Percentiles rank a stretch among this genome's conserved stretches.
Evolutionary conservation across 176 grass and related monocot genomes (phyloP).

Genomic region (Coix lacrymajobi): DNA sequence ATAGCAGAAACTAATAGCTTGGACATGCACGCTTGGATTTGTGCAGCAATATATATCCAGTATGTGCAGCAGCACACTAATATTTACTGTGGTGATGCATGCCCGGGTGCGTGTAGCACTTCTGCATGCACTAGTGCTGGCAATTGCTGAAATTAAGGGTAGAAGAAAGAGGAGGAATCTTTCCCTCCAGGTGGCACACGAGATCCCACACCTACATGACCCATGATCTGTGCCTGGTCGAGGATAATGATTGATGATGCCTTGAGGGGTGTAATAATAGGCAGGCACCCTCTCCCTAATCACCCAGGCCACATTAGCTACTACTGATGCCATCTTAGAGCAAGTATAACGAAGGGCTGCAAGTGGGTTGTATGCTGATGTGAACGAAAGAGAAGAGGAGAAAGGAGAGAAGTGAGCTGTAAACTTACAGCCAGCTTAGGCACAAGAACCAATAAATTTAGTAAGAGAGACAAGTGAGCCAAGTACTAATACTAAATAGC

Average conservation of each 20-base stretch:
- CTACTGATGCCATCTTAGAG: neutral
- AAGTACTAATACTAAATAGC: no score
- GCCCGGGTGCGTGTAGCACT: constrained; percentile 28
- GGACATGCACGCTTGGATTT: neutral
- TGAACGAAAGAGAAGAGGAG: no score
- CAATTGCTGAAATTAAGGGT: constrained; percentile 37
- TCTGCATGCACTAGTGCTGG: neutral
- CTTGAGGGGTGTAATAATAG: constrained; percentile 28
- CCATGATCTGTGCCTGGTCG: constrained; percentile 34
- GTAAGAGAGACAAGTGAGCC: no score
- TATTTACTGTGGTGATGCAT: neutral
- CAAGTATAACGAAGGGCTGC: no score
- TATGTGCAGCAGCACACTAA: neutral
- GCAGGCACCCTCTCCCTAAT: constrained; percentile 8
- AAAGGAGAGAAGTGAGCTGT: no score
- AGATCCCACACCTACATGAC: constrained; percentile 58
- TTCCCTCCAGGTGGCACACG: constrained; percentile 66
- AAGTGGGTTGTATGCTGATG: no score
- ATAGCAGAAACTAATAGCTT: neutral
- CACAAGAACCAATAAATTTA: no score
- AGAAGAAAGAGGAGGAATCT: constrained; percentile 42
- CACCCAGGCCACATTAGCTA: constrained; percentile 6
- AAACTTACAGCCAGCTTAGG: no score
- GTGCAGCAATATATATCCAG: neutral
- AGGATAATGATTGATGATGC: constrained; percentile 76